Evolutionary conservation across 2,329 filamentous ascomycete species (phyloP), one percentile per base, ranked within the genome.

Genomic region (Phialophora verrucosa): DNA sequence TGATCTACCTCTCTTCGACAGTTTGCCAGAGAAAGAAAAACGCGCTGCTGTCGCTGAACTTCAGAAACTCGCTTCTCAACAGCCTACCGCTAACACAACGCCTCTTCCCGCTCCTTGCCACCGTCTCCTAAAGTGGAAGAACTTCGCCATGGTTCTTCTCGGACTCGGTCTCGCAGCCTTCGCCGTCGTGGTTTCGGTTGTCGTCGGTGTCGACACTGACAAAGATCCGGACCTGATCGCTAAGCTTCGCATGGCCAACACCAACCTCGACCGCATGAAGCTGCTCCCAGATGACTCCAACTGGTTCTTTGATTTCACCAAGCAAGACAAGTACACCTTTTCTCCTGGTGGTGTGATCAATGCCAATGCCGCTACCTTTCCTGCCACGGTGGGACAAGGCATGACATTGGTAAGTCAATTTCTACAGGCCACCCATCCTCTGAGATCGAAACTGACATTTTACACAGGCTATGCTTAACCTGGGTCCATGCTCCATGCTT

Each of bases 401-500:
- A 80, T 85, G 75, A 84, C 81, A 14, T 72, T 83, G 73, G 73
- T 69, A 65, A 58, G 66, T 29, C 10, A 8, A 11, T 12, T 5
- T n/a, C 56, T 8, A 29, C n/a, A 35, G 44, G 44, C 44, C 20
- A 32, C 29, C 29, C 17, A 17, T 23, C n/a, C n/a, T 44, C 29
- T 35, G 38, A 27, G 17, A 23, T 20, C 31, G 7, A 20, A 8
- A 54, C 59, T 61, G 59, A 64, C 62, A 29, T 47, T 11, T 11
- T 29, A 51, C 50, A 29, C 31, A 69, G 67, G 65, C 78, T 6
- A 75, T 82, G 53, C 72, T 83, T 49, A 80, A 78, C 67, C 77
- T 85, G 7, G 83, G 83, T 0, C 82, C 83, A 2, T 85, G 83
- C 71, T 79, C 80, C 17, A 84, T 84, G 79, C 76, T 85, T 17